Percentiles rank a stretch among this genome's conserved stretches.
phyloP scores from a whole-genome alignment of 768 basidiomycete genomes.

The Cantharellus cinnabarinus region DNA sequence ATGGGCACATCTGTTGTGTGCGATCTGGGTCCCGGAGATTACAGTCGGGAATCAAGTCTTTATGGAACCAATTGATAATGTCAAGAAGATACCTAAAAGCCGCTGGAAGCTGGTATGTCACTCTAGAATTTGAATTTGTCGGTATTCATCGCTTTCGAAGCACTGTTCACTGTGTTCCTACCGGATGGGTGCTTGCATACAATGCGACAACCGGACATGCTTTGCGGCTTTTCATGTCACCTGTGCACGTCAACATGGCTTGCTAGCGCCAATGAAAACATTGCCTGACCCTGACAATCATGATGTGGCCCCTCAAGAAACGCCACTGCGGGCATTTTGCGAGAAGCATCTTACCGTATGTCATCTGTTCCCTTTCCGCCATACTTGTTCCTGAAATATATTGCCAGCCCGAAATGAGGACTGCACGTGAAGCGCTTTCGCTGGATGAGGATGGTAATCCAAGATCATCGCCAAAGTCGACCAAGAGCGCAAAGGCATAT shows the following conservation, averaged over 20 bases:
- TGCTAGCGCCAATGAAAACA: slow-evolving; percentile 75
- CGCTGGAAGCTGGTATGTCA: slow-evolving; percentile 82
- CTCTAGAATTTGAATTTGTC: slow-evolving; percentile 1
- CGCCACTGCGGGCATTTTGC: slow-evolving; percentile 62
- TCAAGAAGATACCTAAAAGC: slow-evolving; percentile 71
- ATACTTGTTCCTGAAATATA: slow-evolving; percentile 4
- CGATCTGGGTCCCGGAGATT: slow-evolving; percentile 94
- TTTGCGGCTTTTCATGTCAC: slow-evolving; percentile 89
- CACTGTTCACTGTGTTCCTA: slow-evolving; percentile 40
- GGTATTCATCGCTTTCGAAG: slow-evolving; percentile 18
- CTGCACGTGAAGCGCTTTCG: slow-evolving; percentile 26
- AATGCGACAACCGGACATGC: slow-evolving; percentile 79
- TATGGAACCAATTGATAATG: slow-evolving; percentile 92
- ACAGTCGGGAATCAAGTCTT: slow-evolving; percentile 84
- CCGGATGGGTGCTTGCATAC: slow-evolving; percentile 74
- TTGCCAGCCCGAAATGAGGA: slow-evolving; percentile 45
- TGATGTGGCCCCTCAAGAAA: slow-evolving; percentile 10
- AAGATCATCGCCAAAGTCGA: slow-evolving; percentile 13
- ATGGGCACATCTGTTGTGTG: slow-evolving; percentile 93
- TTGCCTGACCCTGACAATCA: slow-evolving; percentile 41
- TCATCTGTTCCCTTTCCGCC: not conserved
- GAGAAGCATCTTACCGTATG: slow-evolving; percentile 75
- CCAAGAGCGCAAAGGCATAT: slow-evolving; percentile 76
- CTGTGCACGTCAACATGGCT: slow-evolving; percentile 72
- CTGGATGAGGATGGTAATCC: slow-evolving; percentile 21